Percentiles rank a stretch among this genome's conserved stretches.
phyloP scores from a whole-genome alignment of 1,284 basidiomycete genomes.

The Coniferiporia weirii region DNA sequence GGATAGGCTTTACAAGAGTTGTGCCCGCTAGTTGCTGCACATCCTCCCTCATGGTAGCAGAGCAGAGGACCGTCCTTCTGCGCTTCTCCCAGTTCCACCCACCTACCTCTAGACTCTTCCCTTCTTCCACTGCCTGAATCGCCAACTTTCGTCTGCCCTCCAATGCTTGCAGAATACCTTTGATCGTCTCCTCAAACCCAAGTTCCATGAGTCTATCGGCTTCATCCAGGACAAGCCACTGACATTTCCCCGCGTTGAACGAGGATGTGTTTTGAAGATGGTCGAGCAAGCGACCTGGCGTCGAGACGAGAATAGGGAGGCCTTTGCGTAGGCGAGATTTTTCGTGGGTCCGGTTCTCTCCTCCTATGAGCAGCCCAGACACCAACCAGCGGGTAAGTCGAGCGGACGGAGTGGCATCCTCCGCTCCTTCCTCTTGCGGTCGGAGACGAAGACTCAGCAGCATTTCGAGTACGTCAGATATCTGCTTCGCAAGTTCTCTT shows the following conservation, averaged over 20 bases:
- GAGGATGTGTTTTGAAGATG: slow-evolving; percentile 81
- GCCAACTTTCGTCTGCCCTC: slow-evolving; percentile 77
- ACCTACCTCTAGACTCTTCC: slow-evolving; percentile 67
- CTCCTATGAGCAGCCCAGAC: slow-evolving; percentile 85
- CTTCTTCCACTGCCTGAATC: slow-evolving; percentile 66
- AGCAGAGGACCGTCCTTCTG: slow-evolving; percentile 87
- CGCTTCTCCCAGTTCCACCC: slow-evolving; percentile 80
- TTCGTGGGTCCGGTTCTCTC: slow-evolving; percentile 67
- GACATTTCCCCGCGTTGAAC: slow-evolving; percentile 88
- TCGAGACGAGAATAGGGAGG: slow-evolving; percentile 67
- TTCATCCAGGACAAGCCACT: slow-evolving; percentile 96
- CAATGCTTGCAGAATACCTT: slow-evolving; percentile 81
- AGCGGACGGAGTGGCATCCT: slow-evolving; percentile 39
- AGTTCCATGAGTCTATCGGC: slow-evolving; percentile 85
- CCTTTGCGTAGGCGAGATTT: slow-evolving; percentile 71
- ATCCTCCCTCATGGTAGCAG: slow-evolving; percentile 92
- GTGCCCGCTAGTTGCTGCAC: slow-evolving; percentile 91
- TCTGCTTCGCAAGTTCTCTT: slow-evolving; percentile 93
- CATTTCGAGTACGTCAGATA: slow-evolving; percentile 65
- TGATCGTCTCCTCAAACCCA: slow-evolving; percentile 58
- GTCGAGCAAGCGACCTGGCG: slow-evolving; percentile 67
- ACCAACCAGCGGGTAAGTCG: slow-evolving; percentile 90
- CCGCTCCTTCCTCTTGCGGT: slow-evolving; percentile 48
- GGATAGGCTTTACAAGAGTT: slow-evolving; percentile 65
- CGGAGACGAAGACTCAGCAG: slow-evolving; percentile 72